Conservation (phyloP, 371 early-diverging fungal genomes). For the Zopfochytrium polystomum region DNA sequence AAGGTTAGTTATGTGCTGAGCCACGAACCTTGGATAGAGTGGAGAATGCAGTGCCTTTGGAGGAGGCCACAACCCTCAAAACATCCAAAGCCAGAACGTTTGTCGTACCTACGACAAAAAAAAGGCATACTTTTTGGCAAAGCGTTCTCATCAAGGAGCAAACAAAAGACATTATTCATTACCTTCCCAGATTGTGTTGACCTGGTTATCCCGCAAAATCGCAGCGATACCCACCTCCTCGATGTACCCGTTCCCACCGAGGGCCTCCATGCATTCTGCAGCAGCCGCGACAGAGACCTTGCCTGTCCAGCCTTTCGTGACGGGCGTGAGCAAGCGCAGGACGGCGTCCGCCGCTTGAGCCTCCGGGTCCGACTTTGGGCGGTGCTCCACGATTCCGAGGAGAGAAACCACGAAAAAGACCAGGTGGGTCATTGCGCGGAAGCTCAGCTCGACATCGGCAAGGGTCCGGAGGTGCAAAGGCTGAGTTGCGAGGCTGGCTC, state of each 20-base stretch:
- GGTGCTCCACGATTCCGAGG: conserved; percentile 53
- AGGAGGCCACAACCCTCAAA: conserved; percentile 48
- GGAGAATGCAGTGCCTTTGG: conserved; percentile 3
- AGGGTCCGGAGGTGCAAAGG: conserved; percentile 63
- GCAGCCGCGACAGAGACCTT: conserved; percentile 51
- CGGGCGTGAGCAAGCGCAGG: conserved; percentile 64
- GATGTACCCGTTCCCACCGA: conserved; percentile 72
- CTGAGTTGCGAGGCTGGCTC: conserved; percentile 42
- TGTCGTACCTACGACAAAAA: no score
- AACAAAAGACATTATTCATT: conserved; percentile 10
- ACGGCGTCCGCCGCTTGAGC: conserved; percentile 25
- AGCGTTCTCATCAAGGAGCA: conserved; percentile 61
- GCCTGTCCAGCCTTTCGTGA: conserved; percentile 59
- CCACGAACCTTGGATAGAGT: background rate
- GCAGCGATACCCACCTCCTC: conserved; percentile 64
- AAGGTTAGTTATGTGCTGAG: background rate
- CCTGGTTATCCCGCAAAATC: conserved; percentile 59
- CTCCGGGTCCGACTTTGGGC: background rate
- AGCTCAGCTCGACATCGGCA: conserved; percentile 51
- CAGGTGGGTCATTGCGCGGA: conserved; percentile 55
- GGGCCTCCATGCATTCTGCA: conserved; percentile 61
- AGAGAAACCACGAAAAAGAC: conserved; percentile 55
- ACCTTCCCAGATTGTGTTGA: conserved; percentile 72
- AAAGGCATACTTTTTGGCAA: no score
- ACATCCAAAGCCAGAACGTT: conserved; percentile 67